phyloP scores from a whole-genome alignment of 2,329 filamentous ascomycete genomes.

The Claviceps africana region DNA sequence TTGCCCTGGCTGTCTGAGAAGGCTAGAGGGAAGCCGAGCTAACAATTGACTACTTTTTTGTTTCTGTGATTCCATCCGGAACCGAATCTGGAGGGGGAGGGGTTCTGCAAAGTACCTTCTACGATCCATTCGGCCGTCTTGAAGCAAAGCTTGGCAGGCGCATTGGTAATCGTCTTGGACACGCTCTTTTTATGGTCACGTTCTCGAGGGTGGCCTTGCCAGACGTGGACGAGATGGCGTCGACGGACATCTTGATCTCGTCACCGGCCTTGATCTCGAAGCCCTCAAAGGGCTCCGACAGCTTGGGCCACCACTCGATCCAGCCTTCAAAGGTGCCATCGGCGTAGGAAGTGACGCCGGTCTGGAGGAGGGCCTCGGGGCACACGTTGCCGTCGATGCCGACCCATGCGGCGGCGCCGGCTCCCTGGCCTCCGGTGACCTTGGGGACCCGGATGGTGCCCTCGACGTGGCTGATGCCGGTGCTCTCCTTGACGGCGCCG shows the following conservation, averaged over 20 bases:
- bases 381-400: slow-evolving; percentile 34
- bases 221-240: slow-evolving; percentile 12
- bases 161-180: slow-evolving; percentile 33
- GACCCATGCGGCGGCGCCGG: slow-evolving; percentile 26
- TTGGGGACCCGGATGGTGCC: slow-evolving; percentile 17
- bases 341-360: slow-evolving; percentile 25
- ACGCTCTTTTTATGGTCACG: slow-evolving; percentile 35
- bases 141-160: slow-evolving; percentile 31
- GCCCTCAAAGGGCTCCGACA: slow-evolving; percentile 24
- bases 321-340: slow-evolving; percentile 27
- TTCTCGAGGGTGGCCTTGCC: slow-evolving; percentile 28
- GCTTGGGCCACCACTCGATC: slow-evolving; percentile 26
- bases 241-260: slow-evolving; percentile 17
- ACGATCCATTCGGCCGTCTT: slow-evolving; percentile 52
- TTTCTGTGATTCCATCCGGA: too few relatives aligned
- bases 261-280: slow-evolving; percentile 18
- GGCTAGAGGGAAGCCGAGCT: too few relatives aligned
- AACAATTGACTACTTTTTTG: too few relatives aligned
- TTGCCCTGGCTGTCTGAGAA: too few relatives aligned
- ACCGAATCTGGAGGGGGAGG: too few relatives aligned
- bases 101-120: too few relatives aligned
- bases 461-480: slow-evolving; percentile 14
- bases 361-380: slow-evolving; percentile 25
- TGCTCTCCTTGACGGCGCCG: slow-evolving; percentile 15
- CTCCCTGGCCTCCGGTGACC: slow-evolving; percentile 8